Base-by-base conservation (phyloP, 345 rosid genomes). In the Ceriops zippeliana region DNA sequence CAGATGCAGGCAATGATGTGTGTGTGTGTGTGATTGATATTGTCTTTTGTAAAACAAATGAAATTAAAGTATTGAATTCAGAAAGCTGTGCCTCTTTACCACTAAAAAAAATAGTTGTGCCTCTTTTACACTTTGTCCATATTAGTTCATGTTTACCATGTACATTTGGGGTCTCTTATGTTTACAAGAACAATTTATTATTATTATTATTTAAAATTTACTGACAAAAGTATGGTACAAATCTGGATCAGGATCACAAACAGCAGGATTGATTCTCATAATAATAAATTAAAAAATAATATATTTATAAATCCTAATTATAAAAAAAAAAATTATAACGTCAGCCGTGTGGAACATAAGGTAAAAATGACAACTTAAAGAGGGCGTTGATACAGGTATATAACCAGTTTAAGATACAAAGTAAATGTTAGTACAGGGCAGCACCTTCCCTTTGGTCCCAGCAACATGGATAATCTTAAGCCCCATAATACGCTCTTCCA, bases 361-460 rank as follows among this genome's bases (percentile, higher is more conserved):
- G 16, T 37, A 20, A 9, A 61, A 65, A 24, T 47, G 47, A 62
- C 10, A 66, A 20, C 7, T 35, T 42, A 16, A 20, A 21, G 31
- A 69, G 47, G 72, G 52, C 11, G 59, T 5, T 35, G 49, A 49
- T 46, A 37, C 27, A 15, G 58, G 62, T 47, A 24, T 65, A 34
- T 17, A 59, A 9, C 49, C 51, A 28, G 46, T 6, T 15, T 35
- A 5, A 35, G 26, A 28, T 21, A 63, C 34, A 61, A 62, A 26
- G 27, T 37, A 27, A 69, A 60, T 54, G 57, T 26, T 47, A 35
- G 69, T 60, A 68, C 6, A 6, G 61, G 5, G 61, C 61, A 37
- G 38, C 77, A 90, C 98, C 93, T 92, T 92, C 68, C 98, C 98
- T 76, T 92, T 90, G 3, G 98, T 92, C 76, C 98, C 98, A 56